A percentile compares a stretch with the other conserved stretches of the same genome.
Conservation (phyloP, 1,284 basidiomycete genomes). For the Ceratorhiza oryzae-sativae region DNA sequence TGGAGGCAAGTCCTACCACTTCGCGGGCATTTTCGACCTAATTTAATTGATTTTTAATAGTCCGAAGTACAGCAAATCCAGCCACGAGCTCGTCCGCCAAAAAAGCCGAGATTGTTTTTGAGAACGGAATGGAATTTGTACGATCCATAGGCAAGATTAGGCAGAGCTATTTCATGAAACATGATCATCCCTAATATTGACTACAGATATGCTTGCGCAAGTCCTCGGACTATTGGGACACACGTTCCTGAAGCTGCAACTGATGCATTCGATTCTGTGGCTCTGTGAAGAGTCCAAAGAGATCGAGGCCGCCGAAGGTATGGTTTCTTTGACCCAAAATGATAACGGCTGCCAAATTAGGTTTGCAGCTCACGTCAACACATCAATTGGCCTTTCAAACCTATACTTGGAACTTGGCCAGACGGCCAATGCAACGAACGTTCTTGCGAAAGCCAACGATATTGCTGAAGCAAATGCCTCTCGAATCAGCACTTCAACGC, state of each 20-base stretch:
- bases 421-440: slow-evolving; percentile 67
- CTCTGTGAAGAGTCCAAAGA: slow-evolving; percentile 59
- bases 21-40: background rate
- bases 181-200: slow-evolving; percentile 41
- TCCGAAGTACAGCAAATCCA: slow-evolving; percentile 41
- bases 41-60: slow-evolving; percentile 6
- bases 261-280: slow-evolving; percentile 60
- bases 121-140: slow-evolving; percentile 60
- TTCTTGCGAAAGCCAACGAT: slow-evolving; percentile 57
- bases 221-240: slow-evolving; percentile 71
- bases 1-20: slow-evolving; percentile 32
- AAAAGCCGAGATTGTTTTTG: slow-evolving; percentile 51
- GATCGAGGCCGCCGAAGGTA: slow-evolving; percentile 61
- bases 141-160: slow-evolving; percentile 62
- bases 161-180: slow-evolving; percentile 18
- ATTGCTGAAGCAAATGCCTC: slow-evolving; percentile 48
- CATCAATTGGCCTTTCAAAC: slow-evolving; percentile 73
- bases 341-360: background rate
- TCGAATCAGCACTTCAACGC: slow-evolving; percentile 54
- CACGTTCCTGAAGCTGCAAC: slow-evolving; percentile 56
- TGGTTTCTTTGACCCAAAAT: slow-evolving; percentile 40
- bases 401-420: slow-evolving; percentile 83
- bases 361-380: slow-evolving; percentile 64
- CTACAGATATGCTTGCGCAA: slow-evolving; percentile 65
- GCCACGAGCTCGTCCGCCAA: slow-evolving; percentile 14